Percentiles rank a stretch among this genome's conserved stretches.
Conservation (phyloP, 257 asterid species). For the Oldenlandia corymbosa region DNA sequence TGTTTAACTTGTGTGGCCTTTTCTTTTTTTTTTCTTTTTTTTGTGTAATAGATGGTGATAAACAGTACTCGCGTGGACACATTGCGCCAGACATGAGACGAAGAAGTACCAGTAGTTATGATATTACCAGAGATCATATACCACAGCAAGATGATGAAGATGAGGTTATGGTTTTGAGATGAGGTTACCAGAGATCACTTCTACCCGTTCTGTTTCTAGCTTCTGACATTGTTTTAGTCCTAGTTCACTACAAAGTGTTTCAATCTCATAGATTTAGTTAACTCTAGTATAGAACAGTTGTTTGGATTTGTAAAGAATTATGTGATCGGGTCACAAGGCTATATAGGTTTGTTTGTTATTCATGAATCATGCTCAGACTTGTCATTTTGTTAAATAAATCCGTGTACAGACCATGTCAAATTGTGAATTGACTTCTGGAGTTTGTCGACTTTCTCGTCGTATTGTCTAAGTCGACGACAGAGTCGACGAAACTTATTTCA, state of each 20-base stretch:
- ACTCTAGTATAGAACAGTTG: neutral
- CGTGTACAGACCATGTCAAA: too few relatives aligned
- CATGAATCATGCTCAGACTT: neutral
- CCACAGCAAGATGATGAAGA: constrained; percentile 22
- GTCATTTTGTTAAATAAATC: too few relatives aligned
- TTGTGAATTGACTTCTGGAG: too few relatives aligned
- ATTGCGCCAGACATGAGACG: constrained; percentile 29
- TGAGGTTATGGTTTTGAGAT: constrained; percentile 23
- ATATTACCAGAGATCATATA: constrained; percentile 28
- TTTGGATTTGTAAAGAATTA: neutral
- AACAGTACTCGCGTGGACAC: constrained; percentile 21
- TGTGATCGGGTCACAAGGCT: neutral
- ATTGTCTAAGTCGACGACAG: too few relatives aligned
- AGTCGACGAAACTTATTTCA: too few relatives aligned
- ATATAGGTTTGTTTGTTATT: neutral
- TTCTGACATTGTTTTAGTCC: neutral
- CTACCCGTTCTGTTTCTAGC: neutral
- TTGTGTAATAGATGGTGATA: constrained; percentile 38
- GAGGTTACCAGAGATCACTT: constrained; percentile 18
- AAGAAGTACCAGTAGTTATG: constrained; percentile 28
- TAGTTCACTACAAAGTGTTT: too few relatives aligned
- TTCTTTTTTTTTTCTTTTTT: neutral
- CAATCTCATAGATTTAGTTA: too few relatives aligned
- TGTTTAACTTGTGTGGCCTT: neutral
- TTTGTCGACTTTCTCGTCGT: too few relatives aligned